Base-by-base conservation (phyloP, 2,329 filamentous ascomycete genomes). In the Aspergillus puulaauensis region DNA sequence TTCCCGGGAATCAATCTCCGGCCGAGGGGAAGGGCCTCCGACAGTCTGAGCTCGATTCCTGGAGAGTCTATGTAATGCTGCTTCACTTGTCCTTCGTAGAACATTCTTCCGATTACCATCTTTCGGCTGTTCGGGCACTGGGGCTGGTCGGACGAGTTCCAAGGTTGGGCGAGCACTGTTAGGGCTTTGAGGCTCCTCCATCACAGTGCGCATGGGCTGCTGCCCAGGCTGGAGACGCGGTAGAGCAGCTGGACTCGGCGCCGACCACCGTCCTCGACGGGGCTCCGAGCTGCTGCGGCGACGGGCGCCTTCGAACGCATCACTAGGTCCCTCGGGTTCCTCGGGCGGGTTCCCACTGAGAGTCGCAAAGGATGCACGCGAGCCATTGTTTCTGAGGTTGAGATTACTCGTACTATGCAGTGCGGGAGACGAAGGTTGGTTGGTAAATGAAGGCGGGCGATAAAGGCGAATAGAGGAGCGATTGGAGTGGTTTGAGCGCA, bases 231-330 rank as follows among this genome's bases (percentile, higher is more conserved):
- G 57, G 48, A 69, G 56, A 23, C 65, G 61, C 27, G 66, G 55
- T 5, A 68, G 48, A 6, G 60, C 56, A 33, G 64, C 52, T 6
- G 66, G 57, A 6, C 61, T 59, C 21, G 72, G 65, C 1, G 64
- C 64, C 19, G 73, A 72, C 64, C 66, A 74, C 37, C 69, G 69
- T 23, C 69, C 68, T 12, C 66, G 71, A 44, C 71, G 73, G 19
- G 75, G 75, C 50, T 77, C 75, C 17, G 75, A 77, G 55, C 61
- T 77, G 60, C 75, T 77, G 61, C 75, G 74, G 41, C 75, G 73
- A 40, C 75, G 71, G 19, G 64, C 67, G 9, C 59, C 61, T 50
- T 68, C 62, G 59, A 62, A 64, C 27, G 63, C 60, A 55, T 73
- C 68, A 50, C 70, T 68, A 8, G 27, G 9, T 31, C 4, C 41